phyloP scores from a whole-genome alignment of 495 filamentous ascomycete species.

The Amorphotheca resinae region DNA sequence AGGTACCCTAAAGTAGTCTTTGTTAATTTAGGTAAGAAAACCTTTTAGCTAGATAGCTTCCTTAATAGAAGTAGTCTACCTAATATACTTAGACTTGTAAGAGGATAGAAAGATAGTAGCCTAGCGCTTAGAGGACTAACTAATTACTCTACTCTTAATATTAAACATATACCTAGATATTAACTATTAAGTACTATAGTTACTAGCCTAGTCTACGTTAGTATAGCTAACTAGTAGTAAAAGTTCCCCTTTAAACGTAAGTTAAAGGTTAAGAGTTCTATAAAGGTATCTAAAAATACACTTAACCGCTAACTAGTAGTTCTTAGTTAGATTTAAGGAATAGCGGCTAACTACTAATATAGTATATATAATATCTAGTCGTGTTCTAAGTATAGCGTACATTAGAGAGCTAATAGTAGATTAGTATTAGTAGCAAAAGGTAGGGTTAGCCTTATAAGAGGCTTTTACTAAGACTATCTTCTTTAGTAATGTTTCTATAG shows the following conservation, averaged over 20 bases:
- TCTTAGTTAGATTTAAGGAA: not conserved
- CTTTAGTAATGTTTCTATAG: slow-evolving; percentile 2
- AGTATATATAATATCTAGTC: slow-evolving; percentile 12
- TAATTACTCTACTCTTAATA: not conserved
- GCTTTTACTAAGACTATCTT: not conserved
- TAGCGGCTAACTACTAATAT: slow-evolving; percentile 5
- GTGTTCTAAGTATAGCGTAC: slow-evolving; percentile 15
- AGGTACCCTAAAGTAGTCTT: not conserved
- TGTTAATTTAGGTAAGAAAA: not conserved
- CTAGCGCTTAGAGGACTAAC: slow-evolving; percentile 1
- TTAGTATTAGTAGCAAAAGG: slow-evolving; percentile 8
- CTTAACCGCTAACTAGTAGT: not conserved
- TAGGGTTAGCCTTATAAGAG: slow-evolving; percentile 3
- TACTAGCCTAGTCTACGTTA: slow-evolving; percentile 3
- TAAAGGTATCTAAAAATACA: slow-evolving; percentile 4
- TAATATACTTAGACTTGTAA: not conserved
- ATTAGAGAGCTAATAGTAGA: slow-evolving; percentile 12
- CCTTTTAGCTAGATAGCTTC: slow-evolving; percentile 1
- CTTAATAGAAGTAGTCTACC: not conserved
- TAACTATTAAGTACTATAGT: slow-evolving; percentile 1
- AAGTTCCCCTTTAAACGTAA: not conserved
- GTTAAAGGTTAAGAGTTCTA: not conserved
- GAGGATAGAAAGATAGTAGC: not conserved
- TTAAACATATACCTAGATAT: slow-evolving; percentile 5
- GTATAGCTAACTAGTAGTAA: not conserved